Base-by-base conservation (phyloP, 2,329 filamentous ascomycete genomes). In the Achaetomium macrosporum region DNA sequence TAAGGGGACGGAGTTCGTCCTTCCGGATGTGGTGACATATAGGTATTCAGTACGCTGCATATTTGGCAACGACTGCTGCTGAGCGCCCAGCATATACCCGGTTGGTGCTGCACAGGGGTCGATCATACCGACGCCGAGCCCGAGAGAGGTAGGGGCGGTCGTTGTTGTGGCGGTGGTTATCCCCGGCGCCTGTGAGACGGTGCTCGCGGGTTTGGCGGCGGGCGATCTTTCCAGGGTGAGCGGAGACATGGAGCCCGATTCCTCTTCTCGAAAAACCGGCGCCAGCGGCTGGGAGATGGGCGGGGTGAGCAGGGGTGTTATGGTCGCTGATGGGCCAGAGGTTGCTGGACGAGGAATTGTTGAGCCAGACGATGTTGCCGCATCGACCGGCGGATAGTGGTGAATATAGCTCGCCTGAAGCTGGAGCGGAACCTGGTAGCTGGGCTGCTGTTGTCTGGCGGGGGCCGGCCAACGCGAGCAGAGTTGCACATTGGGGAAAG, bases 401-500 rank as follows among this genome's bases (percentile, higher is more conserved):
- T 37, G 37, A 1, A 42, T 12, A 31, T 19, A 52, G 13, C 16
- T 16, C 7, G 19, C 16, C 8, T 43, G 47, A 9, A 37, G 19
- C 8, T 29, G 35, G 2, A 37, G 37, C 8, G 39, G 47, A 13
- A 36, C n/a, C 5, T 39, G 33, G 15, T 36, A 50, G 39, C 37
- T 48, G 46, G 17, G 16, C n/a, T 8, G 15, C 6, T 47, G 43
- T 12, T 37, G 29, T 1, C 12, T 29, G 17, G 3, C n/a, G 12
- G 35, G 43, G 25, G 42, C 1, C 37, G 13, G 12, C 36, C 41
- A 17, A 1, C 31, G 31, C 20, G 47, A 35, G n/a, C 46, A 66
- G 47, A 65, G 64, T 17, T 63, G 59, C 25, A 68, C 68, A 42
- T 66, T 66, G 1, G 75, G 75, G 35, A 79, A 79, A 2, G 70